A percentile compares a stretch with the other conserved stretches of the same genome.
These are phyloP conservation scores for Hibiscus tridactylites DNA, from an alignment of 345 rosid species.

Conservation along the genomic window DNA sequence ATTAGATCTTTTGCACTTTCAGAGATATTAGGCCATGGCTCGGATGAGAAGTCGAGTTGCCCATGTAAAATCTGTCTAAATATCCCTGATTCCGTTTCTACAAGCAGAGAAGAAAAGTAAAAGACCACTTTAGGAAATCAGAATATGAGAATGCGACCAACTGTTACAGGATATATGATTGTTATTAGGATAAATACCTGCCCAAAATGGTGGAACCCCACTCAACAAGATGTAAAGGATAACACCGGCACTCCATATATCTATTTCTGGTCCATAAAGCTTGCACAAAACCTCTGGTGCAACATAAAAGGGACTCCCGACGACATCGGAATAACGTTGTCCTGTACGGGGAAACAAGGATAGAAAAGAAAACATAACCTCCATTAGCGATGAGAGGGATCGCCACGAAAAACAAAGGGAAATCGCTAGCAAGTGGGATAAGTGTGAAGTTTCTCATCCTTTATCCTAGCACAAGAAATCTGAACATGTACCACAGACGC, in stretches of 20 bases:
- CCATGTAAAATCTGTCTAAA: slow-evolving; percentile 83
- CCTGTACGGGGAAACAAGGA: slow-evolving; percentile 33
- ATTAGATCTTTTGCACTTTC: slow-evolving; percentile 89
- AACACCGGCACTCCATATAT: slow-evolving; percentile 97
- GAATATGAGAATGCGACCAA: background rate
- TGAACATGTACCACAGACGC: background rate
- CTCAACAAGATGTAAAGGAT: slow-evolving; percentile 87
- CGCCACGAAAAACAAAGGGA: background rate
- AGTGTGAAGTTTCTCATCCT: background rate
- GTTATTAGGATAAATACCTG: slow-evolving; percentile 38
- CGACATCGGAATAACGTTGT: slow-evolving; percentile 72
- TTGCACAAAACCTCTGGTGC: slow-evolving; percentile 94
- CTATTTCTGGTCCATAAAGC: slow-evolving; percentile 83
- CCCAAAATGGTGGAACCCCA: slow-evolving; percentile 98
- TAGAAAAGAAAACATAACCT: background rate
- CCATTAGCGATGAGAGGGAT: slow-evolving; percentile 3
- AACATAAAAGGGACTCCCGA: slow-evolving; percentile 96
- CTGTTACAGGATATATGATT: background rate
- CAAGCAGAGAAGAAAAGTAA: slow-evolving; percentile 8
- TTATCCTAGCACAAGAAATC: background rate
- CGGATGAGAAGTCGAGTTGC: slow-evolving; percentile 73
- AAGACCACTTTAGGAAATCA: background rate
- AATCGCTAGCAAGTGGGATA: background rate
- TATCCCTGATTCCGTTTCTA: slow-evolving; percentile 96
- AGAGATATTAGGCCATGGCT: slow-evolving; percentile 92